These are phyloP conservation scores for Peronospora farinosa DNA, from an alignment of 352 stramenopile genomes.

Conservation along the genomic window DNA sequence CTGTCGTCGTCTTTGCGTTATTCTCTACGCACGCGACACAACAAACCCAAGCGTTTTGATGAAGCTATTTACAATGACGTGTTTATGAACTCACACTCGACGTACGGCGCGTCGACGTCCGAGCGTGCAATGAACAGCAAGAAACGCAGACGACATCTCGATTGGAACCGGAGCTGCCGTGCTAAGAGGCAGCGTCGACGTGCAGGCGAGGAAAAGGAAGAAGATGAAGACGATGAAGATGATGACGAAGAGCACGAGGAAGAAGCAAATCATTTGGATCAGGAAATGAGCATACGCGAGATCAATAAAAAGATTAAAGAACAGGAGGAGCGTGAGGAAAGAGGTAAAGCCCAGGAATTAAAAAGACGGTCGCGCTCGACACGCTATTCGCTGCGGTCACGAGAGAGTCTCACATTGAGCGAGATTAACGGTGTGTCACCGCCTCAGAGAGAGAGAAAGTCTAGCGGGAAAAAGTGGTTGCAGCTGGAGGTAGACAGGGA, in stretches of 20 bases:
- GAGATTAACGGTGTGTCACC: constrained; percentile 19
- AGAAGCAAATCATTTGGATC: constrained; percentile 19
- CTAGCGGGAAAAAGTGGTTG: constrained; percentile 17
- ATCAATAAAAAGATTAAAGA: constrained; percentile 49
- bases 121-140: constrained; percentile 17
- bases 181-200: constrained; percentile 21
- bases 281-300: constrained; percentile 45
- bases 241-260: constrained; percentile 1
- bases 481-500: constrained; percentile 25
- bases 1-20: constrained; percentile 32
- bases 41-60: constrained; percentile 58
- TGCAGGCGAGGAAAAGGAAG: constrained; percentile 2
- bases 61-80: constrained; percentile 65
- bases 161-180: constrained; percentile 7
- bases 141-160: constrained; percentile 24
- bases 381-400: constrained; percentile 56
- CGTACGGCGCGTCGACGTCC: constrained; percentile 14
- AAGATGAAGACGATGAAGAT: constrained; percentile 23
- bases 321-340: constrained; percentile 38
- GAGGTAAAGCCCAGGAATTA: constrained; percentile 25
- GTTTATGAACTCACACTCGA: constrained; percentile 33
- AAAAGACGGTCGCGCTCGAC: constrained; percentile 24
- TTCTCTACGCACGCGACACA: constrained; percentile 43
- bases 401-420: constrained; percentile 31
- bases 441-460: constrained; percentile 1